Percentiles rank a stretch among this genome's conserved stretches.
These are phyloP conservation scores for Elaeis guineensis DNA, from an alignment of 176 grass and related monocot species.

Conservation along the genomic window DNA sequence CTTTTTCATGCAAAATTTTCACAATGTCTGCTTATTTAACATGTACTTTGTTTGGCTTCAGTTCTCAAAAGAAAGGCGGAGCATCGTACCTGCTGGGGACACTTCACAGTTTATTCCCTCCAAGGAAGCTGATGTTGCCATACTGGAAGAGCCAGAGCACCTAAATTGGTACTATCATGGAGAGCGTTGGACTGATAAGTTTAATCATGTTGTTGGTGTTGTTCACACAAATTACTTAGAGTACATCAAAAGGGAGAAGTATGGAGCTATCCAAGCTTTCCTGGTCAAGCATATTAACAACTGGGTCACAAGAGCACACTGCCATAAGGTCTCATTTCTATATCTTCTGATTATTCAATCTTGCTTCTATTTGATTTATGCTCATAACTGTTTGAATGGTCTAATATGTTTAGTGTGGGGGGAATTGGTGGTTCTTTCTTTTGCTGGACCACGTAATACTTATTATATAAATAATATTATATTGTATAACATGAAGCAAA, in stretches of 20 bases:
- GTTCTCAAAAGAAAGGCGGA: conserved; percentile 88
- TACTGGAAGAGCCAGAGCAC: conserved; percentile 96
- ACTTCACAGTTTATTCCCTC: conserved; percentile 82
- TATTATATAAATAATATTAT: too few relatives aligned
- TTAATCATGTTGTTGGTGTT: conserved; percentile 87
- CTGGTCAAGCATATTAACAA: conserved; percentile 97
- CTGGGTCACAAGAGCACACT: conserved; percentile 84
- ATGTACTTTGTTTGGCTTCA: conserved; percentile 27
- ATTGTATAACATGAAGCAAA: too few relatives aligned
- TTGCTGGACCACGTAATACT: too few relatives aligned
- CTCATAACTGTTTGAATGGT: too few relatives aligned
- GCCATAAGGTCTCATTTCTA: conserved; percentile 63
- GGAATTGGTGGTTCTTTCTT: too few relatives aligned
- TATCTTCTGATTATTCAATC: neutral
- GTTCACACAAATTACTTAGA: conserved; percentile 98
- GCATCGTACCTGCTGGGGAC: conserved; percentile 90
- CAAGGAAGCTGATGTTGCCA: conserved; percentile 88
- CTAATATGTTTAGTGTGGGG: too few relatives aligned
- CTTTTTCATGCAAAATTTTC: too few relatives aligned
- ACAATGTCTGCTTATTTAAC: conserved; percentile 1
- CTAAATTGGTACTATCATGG: conserved; percentile 99
- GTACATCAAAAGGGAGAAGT: conserved; percentile 95
- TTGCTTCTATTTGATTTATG: too few relatives aligned
- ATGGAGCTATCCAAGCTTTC: conserved; percentile 81
- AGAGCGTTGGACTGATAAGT: conserved; percentile 92